A percentile compares a stretch with the other conserved stretches of the same genome.
Evolutionary conservation across 1,284 basidiomycete genomes (phyloP).

Genomic region (Ustilago nuda): DNA sequence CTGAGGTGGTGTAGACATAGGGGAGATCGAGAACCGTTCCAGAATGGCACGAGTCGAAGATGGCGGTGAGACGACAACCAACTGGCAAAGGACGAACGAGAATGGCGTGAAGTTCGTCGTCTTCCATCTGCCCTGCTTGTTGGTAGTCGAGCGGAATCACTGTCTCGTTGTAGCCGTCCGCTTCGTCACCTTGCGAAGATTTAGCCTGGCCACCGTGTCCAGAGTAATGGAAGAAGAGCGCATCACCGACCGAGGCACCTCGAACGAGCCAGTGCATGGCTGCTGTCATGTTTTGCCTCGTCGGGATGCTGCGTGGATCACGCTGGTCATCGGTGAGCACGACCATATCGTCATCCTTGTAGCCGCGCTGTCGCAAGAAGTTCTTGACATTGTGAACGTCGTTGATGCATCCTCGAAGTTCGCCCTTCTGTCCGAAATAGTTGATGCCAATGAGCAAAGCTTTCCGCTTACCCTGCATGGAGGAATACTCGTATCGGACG

Average conservation of each 20-base stretch:
- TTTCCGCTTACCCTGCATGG: conserved; percentile 67
- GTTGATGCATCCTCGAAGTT: conserved; percentile 68
- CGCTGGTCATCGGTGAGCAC: conserved; percentile 64
- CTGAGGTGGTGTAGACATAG: conserved; percentile 83
- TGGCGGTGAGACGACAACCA: conserved; percentile 42
- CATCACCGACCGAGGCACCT: conserved; percentile 64
- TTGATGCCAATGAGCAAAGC: conserved; percentile 69
- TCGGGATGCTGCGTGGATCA: conserved; percentile 65
- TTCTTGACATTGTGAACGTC: conserved; percentile 67
- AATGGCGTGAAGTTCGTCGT: conserved; percentile 68
- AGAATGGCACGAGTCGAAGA: conserved; percentile 67
- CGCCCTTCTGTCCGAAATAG: conserved; percentile 60
- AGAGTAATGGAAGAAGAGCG: conserved; percentile 68
- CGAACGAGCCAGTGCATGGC: conserved; percentile 69
- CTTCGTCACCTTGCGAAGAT: conserved; percentile 66
- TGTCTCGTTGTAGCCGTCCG: conserved; percentile 69
- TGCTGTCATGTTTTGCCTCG: conserved; percentile 67
- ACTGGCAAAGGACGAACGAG: conserved; percentile 66
- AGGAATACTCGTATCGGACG: conserved; percentile 64
- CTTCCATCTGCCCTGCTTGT: conserved; percentile 66
- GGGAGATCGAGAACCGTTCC: conserved; percentile 68
- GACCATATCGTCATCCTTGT: conserved; percentile 68
- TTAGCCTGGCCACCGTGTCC: conserved; percentile 69
- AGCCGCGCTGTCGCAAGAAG: conserved; percentile 66
- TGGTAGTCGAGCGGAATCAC: conserved; percentile 68